Evolutionary conservation across 177 flowering plant species (phyloP).

Genomic region (Telopea speciosissima): DNA sequence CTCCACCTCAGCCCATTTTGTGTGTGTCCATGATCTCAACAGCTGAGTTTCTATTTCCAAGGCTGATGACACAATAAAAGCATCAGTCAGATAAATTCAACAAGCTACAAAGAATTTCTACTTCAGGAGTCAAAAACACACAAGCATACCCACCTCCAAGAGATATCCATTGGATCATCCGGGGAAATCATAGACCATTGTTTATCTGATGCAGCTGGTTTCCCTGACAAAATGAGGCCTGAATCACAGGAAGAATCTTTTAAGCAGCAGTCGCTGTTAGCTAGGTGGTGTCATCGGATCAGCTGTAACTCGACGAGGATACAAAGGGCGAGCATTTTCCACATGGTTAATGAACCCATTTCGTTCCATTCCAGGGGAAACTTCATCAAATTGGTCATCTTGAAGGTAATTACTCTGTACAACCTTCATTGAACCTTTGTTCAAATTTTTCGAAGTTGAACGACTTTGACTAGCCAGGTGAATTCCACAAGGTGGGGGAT

Average conservation of each 20-base stretch:
- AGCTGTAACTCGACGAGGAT: conserved; percentile 15
- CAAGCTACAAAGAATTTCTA: background rate
- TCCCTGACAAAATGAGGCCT: conserved; percentile 25
- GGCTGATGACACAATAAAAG: conserved; percentile 17
- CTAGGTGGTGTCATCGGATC: conserved; percentile 24
- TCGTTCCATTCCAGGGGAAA: conserved; percentile 24
- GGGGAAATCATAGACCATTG: conserved; percentile 19
- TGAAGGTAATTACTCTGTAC: conserved; percentile 19
- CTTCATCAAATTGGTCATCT: conserved; percentile 16
- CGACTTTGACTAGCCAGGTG: conserved; percentile 20
- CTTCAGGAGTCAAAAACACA: background rate
- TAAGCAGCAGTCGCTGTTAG: conserved; percentile 17
- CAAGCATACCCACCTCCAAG: conserved; percentile 48
- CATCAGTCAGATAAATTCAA: background rate
- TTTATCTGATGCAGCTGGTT: conserved; percentile 24
- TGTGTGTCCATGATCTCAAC: conserved; percentile 22
- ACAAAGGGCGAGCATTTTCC: conserved; percentile 24
- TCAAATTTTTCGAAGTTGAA: conserved; percentile 27
- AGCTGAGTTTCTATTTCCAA: conserved; percentile 24
- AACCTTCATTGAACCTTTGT: conserved; percentile 24
- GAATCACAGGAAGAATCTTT: conserved; percentile 20
- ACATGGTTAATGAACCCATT: conserved; percentile 25
- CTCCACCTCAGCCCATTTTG: conserved; percentile 80
- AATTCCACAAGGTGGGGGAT: conserved; percentile 18
- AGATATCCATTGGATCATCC: conserved; percentile 46